A percentile compares a stretch with the other conserved stretches of the same genome.
These are phyloP conservation scores for Lepiota venenata DNA, from an alignment of 768 basidiomycete species.

Conservation along the genomic window DNA sequence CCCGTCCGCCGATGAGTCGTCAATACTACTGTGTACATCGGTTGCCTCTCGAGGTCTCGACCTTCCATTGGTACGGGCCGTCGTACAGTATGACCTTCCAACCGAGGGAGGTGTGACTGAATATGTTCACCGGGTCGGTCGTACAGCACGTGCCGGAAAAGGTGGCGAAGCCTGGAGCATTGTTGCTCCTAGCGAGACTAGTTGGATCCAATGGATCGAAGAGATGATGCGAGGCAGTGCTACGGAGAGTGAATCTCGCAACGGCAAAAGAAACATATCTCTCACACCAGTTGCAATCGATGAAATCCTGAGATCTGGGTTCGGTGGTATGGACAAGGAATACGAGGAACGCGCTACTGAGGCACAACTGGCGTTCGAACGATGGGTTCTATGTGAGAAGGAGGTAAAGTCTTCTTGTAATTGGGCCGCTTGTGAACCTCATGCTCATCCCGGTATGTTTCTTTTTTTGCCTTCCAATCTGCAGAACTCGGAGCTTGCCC, in stretches of 20 bases:
- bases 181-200: slow-evolving; percentile 79
- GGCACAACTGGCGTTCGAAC: slow-evolving; percentile 91
- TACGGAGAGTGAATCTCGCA: slow-evolving; percentile 17
- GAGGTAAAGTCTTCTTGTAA: slow-evolving; percentile 41
- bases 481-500: slow-evolving; percentile 75
- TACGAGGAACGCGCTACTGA: slow-evolving; percentile 92
- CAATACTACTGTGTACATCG: slow-evolving; percentile 82
- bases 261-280: slow-evolving; percentile 30
- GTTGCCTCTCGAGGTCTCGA: slow-evolving; percentile 99
- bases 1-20: slow-evolving; percentile 14
- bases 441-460: background rate
- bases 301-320: slow-evolving; percentile 71
- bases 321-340: slow-evolving; percentile 79
- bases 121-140: slow-evolving; percentile 95
- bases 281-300: slow-evolving; percentile 67
- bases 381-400: slow-evolving; percentile 79
- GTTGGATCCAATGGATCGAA: slow-evolving; percentile 92
- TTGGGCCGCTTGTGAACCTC: slow-evolving; percentile 5
- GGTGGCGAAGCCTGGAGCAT: slow-evolving; percentile 97
- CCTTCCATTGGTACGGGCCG: slow-evolving; percentile 88
- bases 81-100: slow-evolving; percentile 95
- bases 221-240: slow-evolving; percentile 66
- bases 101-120: slow-evolving; percentile 96
- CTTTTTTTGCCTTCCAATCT: background rate
- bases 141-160: slow-evolving; percentile 94